phyloP scores from a whole-genome alignment of 768 basidiomycete species.

The Phaeolepiota aurea region DNA sequence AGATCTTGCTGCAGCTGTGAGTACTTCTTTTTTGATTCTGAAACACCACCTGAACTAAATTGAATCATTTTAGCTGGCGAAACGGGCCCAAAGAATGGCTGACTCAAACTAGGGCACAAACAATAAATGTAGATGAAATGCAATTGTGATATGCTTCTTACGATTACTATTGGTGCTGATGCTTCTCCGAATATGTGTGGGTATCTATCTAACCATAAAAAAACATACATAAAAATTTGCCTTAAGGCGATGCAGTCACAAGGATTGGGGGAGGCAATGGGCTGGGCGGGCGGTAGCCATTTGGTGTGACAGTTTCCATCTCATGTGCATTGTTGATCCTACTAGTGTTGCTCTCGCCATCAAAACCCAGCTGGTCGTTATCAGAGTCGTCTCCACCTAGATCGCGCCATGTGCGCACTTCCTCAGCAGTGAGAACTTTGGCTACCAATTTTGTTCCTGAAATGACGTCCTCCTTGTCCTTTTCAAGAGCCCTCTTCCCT shows the following conservation, averaged over 20 bases:
- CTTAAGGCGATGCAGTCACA: conserved; percentile 25
- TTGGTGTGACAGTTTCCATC: conserved; percentile 27
- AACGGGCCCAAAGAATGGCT: conserved; percentile 60
- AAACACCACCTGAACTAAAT: not conserved
- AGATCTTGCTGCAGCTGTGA: conserved; percentile 79
- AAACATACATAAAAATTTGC: not conserved
- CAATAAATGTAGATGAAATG: conserved; percentile 1
- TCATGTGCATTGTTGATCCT: conserved; percentile 12
- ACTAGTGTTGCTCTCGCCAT: conserved; percentile 5
- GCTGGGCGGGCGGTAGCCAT: conserved; percentile 17
- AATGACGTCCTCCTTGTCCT: conserved; percentile 41
- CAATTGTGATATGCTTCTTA: not conserved
- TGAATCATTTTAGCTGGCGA: conserved; percentile 51
- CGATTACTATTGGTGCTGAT: not conserved
- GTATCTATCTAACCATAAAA: conserved; percentile 4
- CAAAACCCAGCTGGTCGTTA: conserved; percentile 12
- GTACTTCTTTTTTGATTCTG: conserved; percentile 18
- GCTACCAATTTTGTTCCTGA: conserved; percentile 35
- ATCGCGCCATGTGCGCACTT: conserved; percentile 54
- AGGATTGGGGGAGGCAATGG: conserved; percentile 28
- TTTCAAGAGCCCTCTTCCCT: conserved; percentile 56
- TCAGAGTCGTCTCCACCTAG: conserved; percentile 15
- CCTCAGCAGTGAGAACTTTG: conserved; percentile 69
- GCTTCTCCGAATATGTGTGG: conserved; percentile 2
- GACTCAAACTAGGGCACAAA: too few species aligned